phyloP scores from a whole-genome alignment of 352 stramenopile species.

The Aphanomyces stellatus region DNA sequence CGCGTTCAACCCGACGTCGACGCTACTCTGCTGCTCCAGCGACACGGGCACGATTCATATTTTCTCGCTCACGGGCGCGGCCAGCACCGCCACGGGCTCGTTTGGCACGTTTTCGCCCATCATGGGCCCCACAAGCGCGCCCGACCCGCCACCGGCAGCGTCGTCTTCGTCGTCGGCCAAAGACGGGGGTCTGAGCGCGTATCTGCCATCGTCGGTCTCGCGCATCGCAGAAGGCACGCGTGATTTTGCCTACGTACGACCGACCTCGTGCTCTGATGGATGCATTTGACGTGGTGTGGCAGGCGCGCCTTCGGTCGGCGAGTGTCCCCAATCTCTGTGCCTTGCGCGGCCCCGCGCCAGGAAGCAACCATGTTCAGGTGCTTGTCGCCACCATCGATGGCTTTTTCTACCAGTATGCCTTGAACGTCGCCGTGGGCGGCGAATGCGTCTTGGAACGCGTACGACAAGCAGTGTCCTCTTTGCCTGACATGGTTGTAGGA shows the following conservation, averaged over 20 bases:
- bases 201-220: slow-evolving; percentile 64
- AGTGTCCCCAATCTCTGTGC: slow-evolving; percentile 69
- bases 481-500: slow-evolving; percentile 34
- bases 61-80: slow-evolving; percentile 79
- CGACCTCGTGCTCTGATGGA: too few species aligned
- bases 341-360: slow-evolving; percentile 60
- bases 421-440: slow-evolving; percentile 55
- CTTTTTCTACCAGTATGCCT: slow-evolving; percentile 84
- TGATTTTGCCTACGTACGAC: slow-evolving; percentile 71
- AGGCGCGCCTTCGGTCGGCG: slow-evolving; percentile 63
- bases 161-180: slow-evolving; percentile 43
- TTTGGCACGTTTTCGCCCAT: slow-evolving; percentile 74
- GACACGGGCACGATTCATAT: slow-evolving; percentile 97
- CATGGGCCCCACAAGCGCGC: slow-evolving; percentile 47
- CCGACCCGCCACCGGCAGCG: slow-evolving; percentile 14
- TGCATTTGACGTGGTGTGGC: not conserved
- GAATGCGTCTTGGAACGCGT: slow-evolving; percentile 80
- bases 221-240: slow-evolving; percentile 79
- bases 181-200: slow-evolving; percentile 54
- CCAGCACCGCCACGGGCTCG: slow-evolving; percentile 65
- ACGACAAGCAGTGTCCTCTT: slow-evolving; percentile 21
- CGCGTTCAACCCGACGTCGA: slow-evolving; percentile 91
- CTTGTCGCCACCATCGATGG: slow-evolving; percentile 73
- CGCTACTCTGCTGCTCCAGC: slow-evolving; percentile 91
- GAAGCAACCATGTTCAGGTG: slow-evolving; percentile 44